Evolutionary conservation across 2,329 filamentous ascomycete species (phyloP).

Genomic region (Colletotrichum sp.): DNA sequence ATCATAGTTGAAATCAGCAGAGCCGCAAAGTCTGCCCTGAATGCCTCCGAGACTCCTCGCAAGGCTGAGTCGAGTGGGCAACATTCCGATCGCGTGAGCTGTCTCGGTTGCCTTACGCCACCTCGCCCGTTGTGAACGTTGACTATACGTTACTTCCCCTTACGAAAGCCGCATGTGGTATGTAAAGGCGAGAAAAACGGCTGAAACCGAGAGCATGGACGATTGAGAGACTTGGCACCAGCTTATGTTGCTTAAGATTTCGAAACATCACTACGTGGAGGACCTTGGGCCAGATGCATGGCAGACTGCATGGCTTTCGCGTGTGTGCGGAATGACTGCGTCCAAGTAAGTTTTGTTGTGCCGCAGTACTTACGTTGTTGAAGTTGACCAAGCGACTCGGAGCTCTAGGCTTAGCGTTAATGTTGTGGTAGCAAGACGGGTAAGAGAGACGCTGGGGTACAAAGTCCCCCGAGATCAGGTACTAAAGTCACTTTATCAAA

Average conservation of each 20-base stretch:
- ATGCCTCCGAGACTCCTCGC: neutral
- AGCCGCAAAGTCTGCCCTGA: neutral
- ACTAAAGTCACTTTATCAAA: fast-evolving
- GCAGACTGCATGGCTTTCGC: neutral
- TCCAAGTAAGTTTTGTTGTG: fast-evolving
- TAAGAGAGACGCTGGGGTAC: neutral
- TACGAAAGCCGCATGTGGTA: neutral
- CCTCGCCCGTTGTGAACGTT: neutral
- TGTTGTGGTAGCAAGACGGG: neutral
- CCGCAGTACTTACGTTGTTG: neutral
- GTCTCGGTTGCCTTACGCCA: neutral
- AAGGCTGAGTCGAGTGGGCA: neutral
- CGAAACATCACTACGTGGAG: neutral
- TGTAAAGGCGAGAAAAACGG: neutral
- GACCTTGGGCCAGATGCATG: fast-evolving
- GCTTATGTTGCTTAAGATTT: neutral
- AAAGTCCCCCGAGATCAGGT: neutral
- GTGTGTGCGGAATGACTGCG: neutral
- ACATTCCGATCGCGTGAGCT: neutral
- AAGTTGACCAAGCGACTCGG: neutral
- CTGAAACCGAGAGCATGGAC: neutral
- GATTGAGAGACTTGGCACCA: neutral
- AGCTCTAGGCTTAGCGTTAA: neutral
- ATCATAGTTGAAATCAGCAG: neutral
- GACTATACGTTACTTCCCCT: neutral